Percentiles rank a stretch among this genome's conserved stretches.
Conservation (phyloP, 2,329 filamentous ascomycete species). For the Alternaria arborescens region DNA sequence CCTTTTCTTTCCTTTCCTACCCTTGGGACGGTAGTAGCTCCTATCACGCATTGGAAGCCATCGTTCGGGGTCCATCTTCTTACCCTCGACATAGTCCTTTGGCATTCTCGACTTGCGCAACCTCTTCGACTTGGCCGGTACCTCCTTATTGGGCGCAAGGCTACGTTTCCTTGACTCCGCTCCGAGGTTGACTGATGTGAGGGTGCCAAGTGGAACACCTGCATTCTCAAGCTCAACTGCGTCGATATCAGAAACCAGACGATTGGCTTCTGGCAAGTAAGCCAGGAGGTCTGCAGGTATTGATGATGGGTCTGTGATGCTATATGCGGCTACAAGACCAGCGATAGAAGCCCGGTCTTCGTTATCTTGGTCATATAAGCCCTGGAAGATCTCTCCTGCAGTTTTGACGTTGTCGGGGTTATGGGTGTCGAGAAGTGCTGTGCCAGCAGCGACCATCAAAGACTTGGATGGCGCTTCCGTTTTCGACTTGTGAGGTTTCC, state of each 20-base stretch:
- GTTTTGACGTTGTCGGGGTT: conserved; percentile 71
- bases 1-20: conserved; percentile 89
- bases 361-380: conserved; percentile 71
- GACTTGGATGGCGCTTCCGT: conserved; percentile 57
- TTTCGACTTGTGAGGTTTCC: conserved; percentile 63
- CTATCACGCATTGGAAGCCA: conserved; percentile 93
- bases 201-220: conserved; percentile 65
- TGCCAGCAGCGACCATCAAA: conserved; percentile 78
- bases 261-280: conserved; percentile 68
- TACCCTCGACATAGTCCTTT: conserved; percentile 77
- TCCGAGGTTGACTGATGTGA: conserved; percentile 44
- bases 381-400: conserved; percentile 81
- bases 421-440: conserved; percentile 79
- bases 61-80: conserved; percentile 85
- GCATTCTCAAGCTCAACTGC: conserved; percentile 69
- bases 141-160: conserved; percentile 49
- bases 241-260: conserved; percentile 69
- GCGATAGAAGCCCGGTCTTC: conserved; percentile 75
- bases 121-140: conserved; percentile 64
- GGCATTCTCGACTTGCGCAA: conserved; percentile 69
- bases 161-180: conserved; percentile 50
- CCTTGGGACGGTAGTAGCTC: conserved; percentile 87
- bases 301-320: conserved; percentile 66
- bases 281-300: conserved; percentile 63
- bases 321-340: conserved; percentile 85